A percentile compares a stretch with the other conserved stretches of the same genome.
Evolutionary conservation across 192 early-diverging fungal species (phyloP).

Genomic region (Podila horticola): DNA sequence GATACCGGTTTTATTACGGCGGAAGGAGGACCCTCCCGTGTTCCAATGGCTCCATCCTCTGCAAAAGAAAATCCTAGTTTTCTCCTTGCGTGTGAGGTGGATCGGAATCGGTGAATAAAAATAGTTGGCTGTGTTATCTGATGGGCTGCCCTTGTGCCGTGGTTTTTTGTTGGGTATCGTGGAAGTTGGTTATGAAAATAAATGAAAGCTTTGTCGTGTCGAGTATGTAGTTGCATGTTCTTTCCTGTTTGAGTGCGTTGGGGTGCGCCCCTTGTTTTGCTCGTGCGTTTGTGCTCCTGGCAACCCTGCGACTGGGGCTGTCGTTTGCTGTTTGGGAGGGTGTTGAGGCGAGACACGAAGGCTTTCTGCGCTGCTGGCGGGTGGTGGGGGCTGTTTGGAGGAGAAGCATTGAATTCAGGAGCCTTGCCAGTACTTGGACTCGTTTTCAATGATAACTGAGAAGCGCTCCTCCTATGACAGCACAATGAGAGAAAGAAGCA

Average conservation of each 20-base stretch:
- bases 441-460: slow-evolving; percentile 40
- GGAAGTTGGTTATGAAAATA: no score
- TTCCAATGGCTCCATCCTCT: no score
- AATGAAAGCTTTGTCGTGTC: not conserved
- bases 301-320: not conserved
- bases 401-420: slow-evolving; percentile 14
- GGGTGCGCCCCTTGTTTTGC: not conserved
- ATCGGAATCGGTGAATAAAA: not conserved
- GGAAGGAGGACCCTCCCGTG: no score
- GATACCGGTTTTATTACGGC: no score
- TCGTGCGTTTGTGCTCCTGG: no score
- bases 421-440: slow-evolving; percentile 45
- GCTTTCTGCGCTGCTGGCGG: not conserved
- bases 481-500: not conserved
- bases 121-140: not conserved
- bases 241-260: not conserved
- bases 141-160: not conserved
- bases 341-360: not conserved
- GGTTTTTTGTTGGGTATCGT: not conserved
- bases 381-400: no score
- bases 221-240: not conserved
- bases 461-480: slow-evolving; percentile 43
- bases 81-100: no score
- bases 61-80: no score
- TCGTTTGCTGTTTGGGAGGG: not conserved